Base-by-base conservation (phyloP, 2,329 filamentous ascomycete genomes). In the Diaporthe citri region DNA sequence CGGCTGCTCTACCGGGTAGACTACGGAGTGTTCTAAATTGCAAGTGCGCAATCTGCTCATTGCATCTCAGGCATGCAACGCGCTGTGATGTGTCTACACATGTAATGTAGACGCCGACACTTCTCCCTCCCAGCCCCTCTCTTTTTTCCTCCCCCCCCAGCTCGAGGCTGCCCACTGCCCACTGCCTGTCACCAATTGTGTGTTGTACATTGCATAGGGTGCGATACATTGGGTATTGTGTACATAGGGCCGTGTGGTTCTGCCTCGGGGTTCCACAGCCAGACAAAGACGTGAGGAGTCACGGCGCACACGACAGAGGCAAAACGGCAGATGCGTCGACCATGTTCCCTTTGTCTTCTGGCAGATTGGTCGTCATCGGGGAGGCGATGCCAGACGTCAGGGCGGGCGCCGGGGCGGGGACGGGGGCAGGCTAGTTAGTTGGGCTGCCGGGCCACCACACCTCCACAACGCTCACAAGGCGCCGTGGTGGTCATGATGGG, bases 251-350 rank as follows among this genome's bases (percentile, higher is more conserved):
- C 46, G 62, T 52, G 62, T 52, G 46, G 62, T 67, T 17, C 43
- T 67, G 62, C 46, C 15, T 22, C 13, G 43, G 20, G 46, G 64
- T 67, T n/a, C 64, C 48, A 67, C 64, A 67, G 31, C 31, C 46
- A 51, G 31, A 52, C 64, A 52, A 67, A 67, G 64, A 39, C 46
- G 22, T 67, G 46, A 52, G 46, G 46, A 39, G 64, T 39, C 64
- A 67, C 64, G 46, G 46, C 46, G 64, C 64, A 67, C 64, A 67
- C 7, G 64, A 41, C 20, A 67, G 46, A 67, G 64, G 64, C 46
- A 52, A 52, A 28, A 67, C 46, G 64, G 64, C 64, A 67, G 31
- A 52, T 52, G 46, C 17, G 25, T 22, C 28, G 41, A 48, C 60
- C 59, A 25, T 9, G 3, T 13, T 52, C 31, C 34, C 64, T 67